phyloP scores from a whole-genome alignment of 805 yeast species.

The Debaryomyces prosopidis region DNA sequence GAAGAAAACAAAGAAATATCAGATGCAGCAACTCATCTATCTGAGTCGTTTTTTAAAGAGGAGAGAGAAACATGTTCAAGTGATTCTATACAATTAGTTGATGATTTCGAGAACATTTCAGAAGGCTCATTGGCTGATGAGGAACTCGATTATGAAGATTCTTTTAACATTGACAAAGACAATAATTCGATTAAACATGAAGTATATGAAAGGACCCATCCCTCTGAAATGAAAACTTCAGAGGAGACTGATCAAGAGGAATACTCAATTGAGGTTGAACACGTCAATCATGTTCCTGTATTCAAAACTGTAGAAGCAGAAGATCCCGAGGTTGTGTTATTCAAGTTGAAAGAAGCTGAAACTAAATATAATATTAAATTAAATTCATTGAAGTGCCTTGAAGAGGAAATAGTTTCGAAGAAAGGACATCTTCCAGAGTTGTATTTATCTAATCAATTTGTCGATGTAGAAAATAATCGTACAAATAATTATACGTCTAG shows the following conservation, averaged over 20 bases:
- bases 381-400: slow-evolving; percentile 19
- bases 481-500: background rate
- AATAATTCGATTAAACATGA: background rate
- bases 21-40: background rate
- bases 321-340: slow-evolving; percentile 21
- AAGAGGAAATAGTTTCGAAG: slow-evolving; percentile 13
- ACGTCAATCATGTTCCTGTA: slow-evolving; percentile 14
- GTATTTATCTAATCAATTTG: slow-evolving; percentile 7
- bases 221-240: background rate
- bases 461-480: background rate
- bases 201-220: background rate
- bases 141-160: slow-evolving; percentile 7
- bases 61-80: background rate
- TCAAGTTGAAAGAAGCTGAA: slow-evolving; percentile 23
- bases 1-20: slow-evolving; percentile 5
- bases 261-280: slow-evolving; percentile 2
- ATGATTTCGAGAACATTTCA: slow-evolving; percentile 1
- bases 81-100: slow-evolving; percentile 4
- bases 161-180: background rate
- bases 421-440: background rate
- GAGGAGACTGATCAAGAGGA: slow-evolving; percentile 5
- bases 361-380: slow-evolving; percentile 23
- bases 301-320: slow-evolving; percentile 28
- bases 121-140: slow-evolving; percentile 1
- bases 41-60: background rate